These are phyloP conservation scores for Hydnomerulius pinastri DNA, from an alignment of 768 basidiomycete species.

Conservation along the genomic window DNA sequence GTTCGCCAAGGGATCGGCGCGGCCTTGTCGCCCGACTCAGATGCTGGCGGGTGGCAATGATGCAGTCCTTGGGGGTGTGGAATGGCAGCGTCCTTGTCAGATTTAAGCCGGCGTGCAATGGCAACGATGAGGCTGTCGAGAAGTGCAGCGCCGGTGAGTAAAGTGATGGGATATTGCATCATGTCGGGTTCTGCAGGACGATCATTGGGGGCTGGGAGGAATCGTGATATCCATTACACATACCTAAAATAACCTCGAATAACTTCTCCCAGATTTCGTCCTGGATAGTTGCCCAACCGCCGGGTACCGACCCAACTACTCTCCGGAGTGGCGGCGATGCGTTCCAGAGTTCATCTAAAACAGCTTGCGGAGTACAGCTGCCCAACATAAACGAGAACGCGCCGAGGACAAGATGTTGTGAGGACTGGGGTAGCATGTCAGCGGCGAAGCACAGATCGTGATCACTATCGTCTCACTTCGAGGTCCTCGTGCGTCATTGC, in stretches of 20 bases:
- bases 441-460: neutral
- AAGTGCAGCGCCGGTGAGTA: conserved; percentile 56
- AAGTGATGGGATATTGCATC: conserved; percentile 50
- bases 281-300: conserved; percentile 50
- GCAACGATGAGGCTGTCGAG: conserved; percentile 44
- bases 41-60: neutral
- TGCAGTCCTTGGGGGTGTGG: neutral
- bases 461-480: conserved; percentile 44
- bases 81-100: conserved; percentile 22
- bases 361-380: conserved; percentile 48
- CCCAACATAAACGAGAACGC: conserved; percentile 52
- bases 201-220: neutral
- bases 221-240: neutral
- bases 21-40: neutral
- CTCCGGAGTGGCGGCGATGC: conserved; percentile 53
- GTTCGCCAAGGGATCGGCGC: conserved; percentile 13
- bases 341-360: conserved; percentile 60
- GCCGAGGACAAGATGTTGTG: conserved; percentile 57
- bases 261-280: conserved; percentile 52
- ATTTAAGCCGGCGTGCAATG: conserved; percentile 39
- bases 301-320: conserved; percentile 33
- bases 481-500: conserved; percentile 46
- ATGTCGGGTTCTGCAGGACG: conserved; percentile 49
- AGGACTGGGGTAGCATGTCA: conserved; percentile 36
- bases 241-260: conserved; percentile 44